phyloP scores from a whole-genome alignment of 2,329 filamentous ascomycete genomes.

The Alternaria burnsii region DNA sequence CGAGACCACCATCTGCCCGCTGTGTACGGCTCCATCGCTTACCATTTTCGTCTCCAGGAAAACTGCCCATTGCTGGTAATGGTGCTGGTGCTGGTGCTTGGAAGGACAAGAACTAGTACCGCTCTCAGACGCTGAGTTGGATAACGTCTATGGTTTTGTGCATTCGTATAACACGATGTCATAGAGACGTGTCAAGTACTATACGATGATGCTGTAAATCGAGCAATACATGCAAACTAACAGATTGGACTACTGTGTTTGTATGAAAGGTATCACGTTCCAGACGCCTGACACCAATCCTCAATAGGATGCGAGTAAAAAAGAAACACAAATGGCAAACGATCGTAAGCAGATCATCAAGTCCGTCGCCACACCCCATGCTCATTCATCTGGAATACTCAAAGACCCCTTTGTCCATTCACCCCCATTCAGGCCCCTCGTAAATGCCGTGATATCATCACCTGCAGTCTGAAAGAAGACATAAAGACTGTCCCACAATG shows the following conservation, averaged over 20 bases:
- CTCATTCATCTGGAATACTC: conserved; percentile 33
- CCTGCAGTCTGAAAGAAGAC: conserved; percentile 45
- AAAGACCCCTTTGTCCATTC: conserved; percentile 42
- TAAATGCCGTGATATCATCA: conserved; percentile 43
- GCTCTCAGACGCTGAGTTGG: neutral
- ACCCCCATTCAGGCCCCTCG: conserved; percentile 32
- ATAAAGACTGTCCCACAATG: conserved; percentile 39
- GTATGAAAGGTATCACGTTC: neutral
- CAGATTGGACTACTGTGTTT: neutral
- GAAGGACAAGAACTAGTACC: conserved; percentile 9
- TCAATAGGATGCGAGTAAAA: neutral
- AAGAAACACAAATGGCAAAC: neutral
- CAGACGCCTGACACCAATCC: neutral
- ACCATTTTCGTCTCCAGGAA: conserved; percentile 31
- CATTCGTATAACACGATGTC: neutral
- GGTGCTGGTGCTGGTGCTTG: conserved; percentile 8
- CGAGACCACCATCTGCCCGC: conserved; percentile 9
- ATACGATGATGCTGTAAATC: neutral
- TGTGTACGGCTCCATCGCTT: conserved; percentile 25
- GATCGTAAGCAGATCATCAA: neutral
- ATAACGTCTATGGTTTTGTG: neutral
- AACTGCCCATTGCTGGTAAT: conserved; percentile 21
- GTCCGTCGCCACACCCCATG: neutral
- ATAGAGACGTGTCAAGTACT: neutral
- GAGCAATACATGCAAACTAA: neutral